These are phyloP conservation scores for Zygoascus hellenicus DNA, from an alignment of 1,139 yeast species.

Conservation along the genomic window DNA sequence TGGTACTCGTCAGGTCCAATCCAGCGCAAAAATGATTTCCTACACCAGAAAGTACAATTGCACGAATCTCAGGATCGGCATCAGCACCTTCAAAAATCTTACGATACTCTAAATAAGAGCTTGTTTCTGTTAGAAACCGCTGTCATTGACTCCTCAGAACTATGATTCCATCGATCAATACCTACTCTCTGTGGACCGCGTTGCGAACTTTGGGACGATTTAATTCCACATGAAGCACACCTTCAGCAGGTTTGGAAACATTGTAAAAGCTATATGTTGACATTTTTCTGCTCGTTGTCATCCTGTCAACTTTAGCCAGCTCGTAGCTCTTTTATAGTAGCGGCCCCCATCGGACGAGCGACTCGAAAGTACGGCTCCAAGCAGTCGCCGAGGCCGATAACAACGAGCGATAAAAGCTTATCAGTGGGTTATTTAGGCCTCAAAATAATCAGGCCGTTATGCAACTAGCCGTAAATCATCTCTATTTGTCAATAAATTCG, in stretches of 20 bases:
- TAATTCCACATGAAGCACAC: conserved; percentile 54
- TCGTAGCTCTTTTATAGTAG: too few relatives aligned
- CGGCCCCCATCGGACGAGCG: too few relatives aligned
- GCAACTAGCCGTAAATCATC: too few relatives aligned
- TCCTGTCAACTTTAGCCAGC: too few relatives aligned
- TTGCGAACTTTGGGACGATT: conserved; percentile 60
- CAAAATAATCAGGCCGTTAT: too few relatives aligned
- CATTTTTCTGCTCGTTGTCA: background rate
- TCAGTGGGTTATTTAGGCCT: too few relatives aligned
- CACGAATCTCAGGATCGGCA: conserved; percentile 42
- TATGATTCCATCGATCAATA: conserved; percentile 7
- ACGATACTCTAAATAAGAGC: conserved; percentile 53
- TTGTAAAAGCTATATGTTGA: conserved; percentile 18
- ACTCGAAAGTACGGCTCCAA: too few relatives aligned
- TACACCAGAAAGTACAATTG: conserved; percentile 52
- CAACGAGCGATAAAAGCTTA: too few relatives aligned
- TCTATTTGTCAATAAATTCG: too few relatives aligned
- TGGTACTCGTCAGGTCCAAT: conserved; percentile 43
- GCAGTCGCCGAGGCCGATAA: too few relatives aligned
- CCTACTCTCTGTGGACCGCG: conserved; percentile 47
- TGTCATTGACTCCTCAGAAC: background rate
- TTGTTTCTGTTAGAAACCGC: conserved; percentile 1
- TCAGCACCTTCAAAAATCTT: conserved; percentile 47
- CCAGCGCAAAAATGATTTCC: conserved; percentile 65
- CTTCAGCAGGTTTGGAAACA: conserved; percentile 31